Evolutionary conservation across 2,329 filamentous ascomycete species (phyloP), one percentile per base, ranked within the genome.

Genomic region (Penicillium hordei): DNA sequence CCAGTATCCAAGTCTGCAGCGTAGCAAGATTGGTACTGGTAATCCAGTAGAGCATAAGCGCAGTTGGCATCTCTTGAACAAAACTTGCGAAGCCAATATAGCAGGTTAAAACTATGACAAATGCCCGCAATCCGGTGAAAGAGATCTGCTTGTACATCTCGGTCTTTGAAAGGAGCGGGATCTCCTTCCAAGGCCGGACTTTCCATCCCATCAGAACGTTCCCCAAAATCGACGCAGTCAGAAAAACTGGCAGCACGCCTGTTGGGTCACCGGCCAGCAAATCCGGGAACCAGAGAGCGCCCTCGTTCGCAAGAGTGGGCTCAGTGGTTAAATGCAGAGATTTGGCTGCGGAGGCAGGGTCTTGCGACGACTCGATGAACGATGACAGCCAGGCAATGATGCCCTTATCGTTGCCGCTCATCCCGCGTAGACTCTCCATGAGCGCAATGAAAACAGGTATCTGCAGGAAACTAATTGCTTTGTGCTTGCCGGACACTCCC

Each of bases 271-370:
- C 72, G 0, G 76, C 65, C 5, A 83, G 72, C 15, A 88, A 77
- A 66, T 87, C 78, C 1, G 80, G 77, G 55, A 86, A 86, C 85
- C 85, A 88, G 2, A 85, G 73, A 3, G 81, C 77, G n/a, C 85
- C 85, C 71, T 86, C 85, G 8, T 69, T 77, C 5, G 79, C 77
- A 17, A 88, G 71, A 5, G 79, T 77, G 3, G 79, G 78, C 61
- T 85, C 81, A 33, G 80, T 44, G 4, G 66, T 58, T 10, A 68
- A 44, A 55, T 64, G 65, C 25, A 75, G 58, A 38, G 70, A 51
- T 25, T 65, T 51, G 13, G 60, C 54, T 44, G 63, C 48, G 7
- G 52, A 49, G 13, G 62, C 46, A 17, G 52, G 48, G 9, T 55
- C 55, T 19, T 57, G 50, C n/a, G 60, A 49, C 23, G 58, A 53